Evolutionary conservation across 768 basidiomycete species (phyloP).

Genomic region (Lactifluus piperatus): DNA sequence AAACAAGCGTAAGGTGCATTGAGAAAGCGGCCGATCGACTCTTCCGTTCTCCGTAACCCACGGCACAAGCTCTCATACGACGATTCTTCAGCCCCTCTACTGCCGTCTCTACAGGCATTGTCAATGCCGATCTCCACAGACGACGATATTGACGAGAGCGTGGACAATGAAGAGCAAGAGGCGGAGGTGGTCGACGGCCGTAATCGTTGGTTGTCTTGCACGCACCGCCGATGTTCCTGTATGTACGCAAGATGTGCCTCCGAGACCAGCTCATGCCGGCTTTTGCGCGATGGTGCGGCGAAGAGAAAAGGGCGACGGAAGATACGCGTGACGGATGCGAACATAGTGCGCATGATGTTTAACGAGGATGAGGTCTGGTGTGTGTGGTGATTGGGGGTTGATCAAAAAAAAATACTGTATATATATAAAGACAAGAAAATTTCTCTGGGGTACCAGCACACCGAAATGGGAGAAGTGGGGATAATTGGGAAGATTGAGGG

Average conservation of each 20-base stretch:
- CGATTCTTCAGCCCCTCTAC: not conserved
- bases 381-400: too few relatives aligned
- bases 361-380: not conserved
- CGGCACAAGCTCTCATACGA: constrained; percentile 9
- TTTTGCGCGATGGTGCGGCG: not conserved
- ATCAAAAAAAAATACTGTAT: too few relatives aligned
- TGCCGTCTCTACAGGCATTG: too few relatives aligned
- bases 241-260: constrained; percentile 10
- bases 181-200: not conserved
- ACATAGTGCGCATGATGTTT: not conserved
- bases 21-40: not conserved
- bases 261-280: constrained; percentile 14
- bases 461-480: not conserved
- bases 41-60: constrained; percentile 4
- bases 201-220: not conserved
- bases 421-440: too few relatives aligned
- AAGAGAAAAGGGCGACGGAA: constrained; percentile 9
- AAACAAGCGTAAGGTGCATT: not conserved
- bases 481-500: not conserved
- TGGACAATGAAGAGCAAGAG: not conserved
- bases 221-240: not conserved
- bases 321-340: constrained; percentile 9
- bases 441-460: not conserved
- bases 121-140: not conserved
- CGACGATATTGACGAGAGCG: not conserved